phyloP scores from a whole-genome alignment of 805 yeast species.

The Metschnikowia chrysomelidarum region DNA sequence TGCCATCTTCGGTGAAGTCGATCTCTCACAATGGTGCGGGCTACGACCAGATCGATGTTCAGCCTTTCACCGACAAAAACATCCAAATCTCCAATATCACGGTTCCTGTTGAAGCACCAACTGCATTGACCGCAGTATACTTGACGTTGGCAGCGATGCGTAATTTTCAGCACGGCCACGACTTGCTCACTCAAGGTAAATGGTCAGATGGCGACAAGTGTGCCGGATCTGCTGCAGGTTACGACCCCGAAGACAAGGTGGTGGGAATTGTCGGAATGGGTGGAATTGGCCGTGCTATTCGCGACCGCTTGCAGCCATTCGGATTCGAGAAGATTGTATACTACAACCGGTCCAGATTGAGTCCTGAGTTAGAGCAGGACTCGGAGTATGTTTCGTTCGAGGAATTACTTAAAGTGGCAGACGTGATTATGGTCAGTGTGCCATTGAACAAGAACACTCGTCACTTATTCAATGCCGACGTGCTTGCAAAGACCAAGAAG shows the following conservation, averaged over 20 bases:
- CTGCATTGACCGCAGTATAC: conserved; percentile 69
- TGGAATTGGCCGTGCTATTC: conserved; percentile 82
- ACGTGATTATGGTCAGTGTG: conserved; percentile 69
- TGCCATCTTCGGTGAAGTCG: conserved; percentile 54
- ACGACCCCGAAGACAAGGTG: conserved; percentile 70
- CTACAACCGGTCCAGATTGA: conserved; percentile 62
- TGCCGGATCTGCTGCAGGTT: conserved; percentile 60
- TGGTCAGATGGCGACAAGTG: conserved; percentile 54
- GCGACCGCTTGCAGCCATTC: conserved; percentile 70
- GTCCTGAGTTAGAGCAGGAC: conserved; percentile 61
- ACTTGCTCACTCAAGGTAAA: conserved; percentile 50
- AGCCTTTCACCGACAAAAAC: conserved; percentile 46
- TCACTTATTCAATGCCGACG: conserved; percentile 62
- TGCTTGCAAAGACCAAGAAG: conserved; percentile 68
- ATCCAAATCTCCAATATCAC: conserved; percentile 72
- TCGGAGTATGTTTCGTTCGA: conserved; percentile 73
- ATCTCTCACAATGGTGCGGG: conserved; percentile 73
- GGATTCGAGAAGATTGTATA: conserved; percentile 72
- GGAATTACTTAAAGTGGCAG: conserved; percentile 60
- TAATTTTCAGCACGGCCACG: conserved; percentile 62
- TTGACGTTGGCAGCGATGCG: conserved; percentile 62
- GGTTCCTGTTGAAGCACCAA: conserved; percentile 62
- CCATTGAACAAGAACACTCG: conserved; percentile 74
- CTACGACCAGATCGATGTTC: conserved; percentile 67
- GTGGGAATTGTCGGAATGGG: conserved; percentile 88